Percentiles rank a stretch among this genome's conserved stretches.
Evolutionary conservation across 768 basidiomycete genomes (phyloP).

Genomic region (Panus rudis): DNA sequence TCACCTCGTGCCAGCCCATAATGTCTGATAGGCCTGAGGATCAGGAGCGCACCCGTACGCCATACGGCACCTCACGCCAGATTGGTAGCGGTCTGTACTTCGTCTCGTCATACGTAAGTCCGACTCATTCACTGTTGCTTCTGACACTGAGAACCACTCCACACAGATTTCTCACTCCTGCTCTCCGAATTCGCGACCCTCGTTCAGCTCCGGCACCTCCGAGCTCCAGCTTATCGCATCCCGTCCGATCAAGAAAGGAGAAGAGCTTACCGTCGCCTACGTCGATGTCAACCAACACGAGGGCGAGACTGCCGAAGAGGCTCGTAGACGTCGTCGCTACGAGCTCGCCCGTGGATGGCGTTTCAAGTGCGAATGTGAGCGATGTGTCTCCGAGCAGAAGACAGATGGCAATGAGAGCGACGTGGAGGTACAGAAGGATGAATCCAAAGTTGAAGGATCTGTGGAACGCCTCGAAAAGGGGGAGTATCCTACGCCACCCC

Average conservation of each 20-base stretch:
- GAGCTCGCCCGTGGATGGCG: slow-evolving; percentile 79
- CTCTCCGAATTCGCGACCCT: slow-evolving; percentile 55
- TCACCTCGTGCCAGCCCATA: slow-evolving; percentile 37
- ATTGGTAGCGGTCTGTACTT: slow-evolving; percentile 71
- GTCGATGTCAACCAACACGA: slow-evolving; percentile 57
- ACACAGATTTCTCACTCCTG: slow-evolving; percentile 65
- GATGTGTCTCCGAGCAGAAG: slow-evolving; percentile 48
- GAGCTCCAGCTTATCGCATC: slow-evolving; percentile 66
- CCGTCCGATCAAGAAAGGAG: slow-evolving; percentile 63
- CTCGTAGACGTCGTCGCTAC: slow-evolving; percentile 56
- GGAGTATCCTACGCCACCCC: too few relatives aligned
- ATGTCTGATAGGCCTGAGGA: slow-evolving; percentile 57
- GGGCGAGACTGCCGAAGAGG: slow-evolving; percentile 46
- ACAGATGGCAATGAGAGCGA: slow-evolving; percentile 20
- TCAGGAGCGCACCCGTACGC: slow-evolving; percentile 68
- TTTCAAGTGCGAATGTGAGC: slow-evolving; percentile 67
- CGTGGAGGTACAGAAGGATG: slow-evolving; percentile 34
- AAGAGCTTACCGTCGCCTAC: slow-evolving; percentile 69
- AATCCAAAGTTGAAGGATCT: slow-evolving; percentile 38
- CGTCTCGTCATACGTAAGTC: slow-evolving; percentile 63
- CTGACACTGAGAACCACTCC: background rate
- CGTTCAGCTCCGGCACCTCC: slow-evolving; percentile 59
- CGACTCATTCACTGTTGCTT: background rate
- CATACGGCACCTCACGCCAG: slow-evolving; percentile 68
- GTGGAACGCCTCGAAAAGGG: slow-evolving; percentile 19